These are phyloP conservation scores for Penicillium macrosclerotiorum DNA, from an alignment of 495 filamentous ascomycete species.

Conservation along the genomic window DNA sequence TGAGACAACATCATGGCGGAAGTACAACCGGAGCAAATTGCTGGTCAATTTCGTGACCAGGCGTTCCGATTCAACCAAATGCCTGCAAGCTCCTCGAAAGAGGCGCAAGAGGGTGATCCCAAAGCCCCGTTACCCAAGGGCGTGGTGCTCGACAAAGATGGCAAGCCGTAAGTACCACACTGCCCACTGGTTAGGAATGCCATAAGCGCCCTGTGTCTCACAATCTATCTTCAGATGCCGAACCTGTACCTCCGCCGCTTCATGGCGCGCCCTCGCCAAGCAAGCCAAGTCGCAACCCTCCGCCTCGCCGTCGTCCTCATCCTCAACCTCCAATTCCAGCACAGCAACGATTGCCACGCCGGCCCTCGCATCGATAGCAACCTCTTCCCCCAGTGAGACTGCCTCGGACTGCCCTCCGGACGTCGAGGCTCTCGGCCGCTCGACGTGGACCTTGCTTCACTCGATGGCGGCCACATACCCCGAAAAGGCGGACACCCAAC, in stretches of 20 bases:
- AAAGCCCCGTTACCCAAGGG: constrained; percentile 65
- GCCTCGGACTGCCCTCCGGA: constrained; percentile 52
- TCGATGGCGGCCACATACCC: constrained; percentile 88
- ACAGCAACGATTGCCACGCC: constrained; percentile 10
- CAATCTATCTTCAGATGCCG: constrained; percentile 92
- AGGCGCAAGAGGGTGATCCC: constrained; percentile 24
- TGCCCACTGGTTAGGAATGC: too few species aligned
- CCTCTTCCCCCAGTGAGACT: constrained; percentile 14
- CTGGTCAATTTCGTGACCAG: constrained; percentile 4
- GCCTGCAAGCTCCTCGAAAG: constrained; percentile 21
- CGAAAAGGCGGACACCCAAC: constrained; percentile 52
- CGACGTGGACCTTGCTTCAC: constrained; percentile 91
- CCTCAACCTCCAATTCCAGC: constrained; percentile 13
- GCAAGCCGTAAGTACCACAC: constrained; percentile 80
- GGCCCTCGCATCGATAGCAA: constrained; percentile 14
- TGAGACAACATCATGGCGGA: constrained; percentile 15
- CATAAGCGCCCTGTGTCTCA: too few species aligned
- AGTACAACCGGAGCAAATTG: constrained; percentile 16
- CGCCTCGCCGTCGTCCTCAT: constrained; percentile 10
- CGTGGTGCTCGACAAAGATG: constrained; percentile 84
- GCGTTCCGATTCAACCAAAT: constrained; percentile 21
- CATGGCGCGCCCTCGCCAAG: constrained; percentile 69
- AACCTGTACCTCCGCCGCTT: constrained; percentile 72
- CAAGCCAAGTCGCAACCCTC: constrained; percentile 33
- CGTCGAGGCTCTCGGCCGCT: constrained; percentile 77